These are phyloP conservation scores for Sclerotinia nivalis DNA, from an alignment of 2,329 filamentous ascomycete species.

Conservation along the genomic window DNA sequence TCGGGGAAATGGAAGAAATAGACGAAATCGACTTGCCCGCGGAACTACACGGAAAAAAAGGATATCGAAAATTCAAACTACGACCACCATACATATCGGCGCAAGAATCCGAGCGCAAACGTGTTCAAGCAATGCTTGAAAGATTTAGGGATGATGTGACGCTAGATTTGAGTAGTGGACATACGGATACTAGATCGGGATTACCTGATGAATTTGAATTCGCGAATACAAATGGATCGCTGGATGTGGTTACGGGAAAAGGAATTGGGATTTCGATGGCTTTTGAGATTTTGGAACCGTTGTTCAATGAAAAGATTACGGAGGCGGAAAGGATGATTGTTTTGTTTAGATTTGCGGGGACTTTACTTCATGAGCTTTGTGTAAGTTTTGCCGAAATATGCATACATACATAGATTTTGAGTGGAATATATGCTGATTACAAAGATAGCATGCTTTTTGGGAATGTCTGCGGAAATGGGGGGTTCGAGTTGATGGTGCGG, in stretches of 20 bases:
- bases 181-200: conserved; percentile 7
- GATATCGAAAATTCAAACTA: conserved; percentile 12
- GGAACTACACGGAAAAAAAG: not conserved
- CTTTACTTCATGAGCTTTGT: conserved; percentile 14
- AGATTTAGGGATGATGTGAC: conserved; percentile 8
- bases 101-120: not conserved
- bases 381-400: not conserved
- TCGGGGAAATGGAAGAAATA: conserved; percentile 5
- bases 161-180: conserved; percentile 3
- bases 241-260: not conserved
- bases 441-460: conserved; percentile 17
- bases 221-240: not conserved
- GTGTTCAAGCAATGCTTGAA: conserved; percentile 1
- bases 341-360: not conserved
- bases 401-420: not conserved
- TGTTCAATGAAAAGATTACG: conserved; percentile 17
- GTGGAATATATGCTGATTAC: not conserved
- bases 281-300: conserved; percentile 15
- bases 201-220: conserved; percentile 4
- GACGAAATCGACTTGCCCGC: not conserved
- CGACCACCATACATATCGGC: not conserved
- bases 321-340: conserved; percentile 5
- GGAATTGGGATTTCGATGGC: conserved; percentile 12
- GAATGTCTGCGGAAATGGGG: conserved; percentile 4
- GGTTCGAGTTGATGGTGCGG: not conserved